Base-by-base conservation (phyloP, 441 rosid genomes). In the Brassica balearica region DNA sequence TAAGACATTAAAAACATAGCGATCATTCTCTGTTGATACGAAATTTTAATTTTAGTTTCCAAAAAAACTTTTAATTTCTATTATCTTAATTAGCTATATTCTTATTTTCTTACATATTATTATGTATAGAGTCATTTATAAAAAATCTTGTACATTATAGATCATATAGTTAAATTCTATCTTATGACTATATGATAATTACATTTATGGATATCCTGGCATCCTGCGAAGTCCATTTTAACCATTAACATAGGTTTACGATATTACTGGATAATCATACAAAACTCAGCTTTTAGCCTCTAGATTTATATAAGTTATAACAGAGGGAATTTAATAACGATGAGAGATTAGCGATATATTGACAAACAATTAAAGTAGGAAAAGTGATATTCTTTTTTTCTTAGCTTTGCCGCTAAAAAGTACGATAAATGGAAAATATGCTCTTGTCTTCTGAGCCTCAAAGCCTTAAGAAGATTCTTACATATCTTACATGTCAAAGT, bases 361-460 rank as follows among this genome's bases (percentile, higher is more conserved):
- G 9, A 38, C 29, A 55, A 65, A 17, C 9, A 71, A 59, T 12
- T 66, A 71, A 76, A 80, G 65, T 75, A 75, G 48, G 19, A 56
- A 79, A 80, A 59, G 80, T 38, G 41, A 51, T 80, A 80, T 80
- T 76, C 80, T 56, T 60, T 32, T 59, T 67, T 32, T 59, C 66
- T 65, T 70, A 75, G 14, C 76, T 75, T 75, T 80, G 80, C 22
- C 60, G 62, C 61, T 27, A 71, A 80, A 80, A 76, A 72, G 80
- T 75, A 80, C 70, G 80, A 80, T 75, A 80, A 75, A 74, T 38
- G 62, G 67, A 65, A 68, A 74, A 80, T 80, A 80, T 80, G 83
- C 83, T 80, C 64, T 75, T 61, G 70, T 75, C 61, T 80, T 75
- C 41, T 56, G 80, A 80, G 77, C 74, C 80, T 75, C 80, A 71